Base-by-base conservation (phyloP, 768 basidiomycete species). In the Rhizopogon sp. region DNA sequence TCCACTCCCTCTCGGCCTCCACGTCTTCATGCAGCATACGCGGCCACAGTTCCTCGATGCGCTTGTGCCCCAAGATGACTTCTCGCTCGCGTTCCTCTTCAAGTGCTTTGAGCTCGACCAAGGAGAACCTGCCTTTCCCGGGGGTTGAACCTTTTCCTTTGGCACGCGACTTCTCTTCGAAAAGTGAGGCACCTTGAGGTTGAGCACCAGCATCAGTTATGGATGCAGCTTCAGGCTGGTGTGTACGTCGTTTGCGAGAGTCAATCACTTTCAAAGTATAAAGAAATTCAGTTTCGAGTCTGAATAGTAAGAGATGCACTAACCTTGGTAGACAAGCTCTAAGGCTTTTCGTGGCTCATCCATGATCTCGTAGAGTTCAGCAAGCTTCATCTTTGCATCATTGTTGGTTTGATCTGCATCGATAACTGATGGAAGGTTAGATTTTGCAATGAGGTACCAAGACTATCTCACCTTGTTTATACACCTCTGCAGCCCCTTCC, bases 341-440 rank as follows among this genome's bases (percentile, higher is more conserved):
- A 97, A 76, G 0, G 96, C 96, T 64, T 87, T 87, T 14, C 84
- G 76, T 1, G 88, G 84, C 58, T 93, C 83, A 43, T 88, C 84
- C 59, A 87, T 71, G 10, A 90, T 84, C 68, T 99, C 96, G 59
- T 93, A 91, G 13, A 94, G 82, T 59, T 90, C 90, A 0, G 95
- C 96, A 0, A 98, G 78, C 58, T 90, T 88, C 80, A 95, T 85
- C 51, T 93, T 93, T 28, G 86, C 87, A 29, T 94, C 90, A 62
- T 84, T 82, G 60, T 91, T 81, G 0, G 78, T 77, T 0, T 91
- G 86, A 65, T 94, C 89, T 1, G 81, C 82, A 3, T 79, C 74
- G 16, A 88, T 76, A 31, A 95, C 94, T 96, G 60, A 31, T 29
- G 6, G 45, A 22, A 9, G 6, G 52, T 39, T 11, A 17, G 10